phyloP scores from a whole-genome alignment of 257 asterid species.

The Cordia subcordata region DNA sequence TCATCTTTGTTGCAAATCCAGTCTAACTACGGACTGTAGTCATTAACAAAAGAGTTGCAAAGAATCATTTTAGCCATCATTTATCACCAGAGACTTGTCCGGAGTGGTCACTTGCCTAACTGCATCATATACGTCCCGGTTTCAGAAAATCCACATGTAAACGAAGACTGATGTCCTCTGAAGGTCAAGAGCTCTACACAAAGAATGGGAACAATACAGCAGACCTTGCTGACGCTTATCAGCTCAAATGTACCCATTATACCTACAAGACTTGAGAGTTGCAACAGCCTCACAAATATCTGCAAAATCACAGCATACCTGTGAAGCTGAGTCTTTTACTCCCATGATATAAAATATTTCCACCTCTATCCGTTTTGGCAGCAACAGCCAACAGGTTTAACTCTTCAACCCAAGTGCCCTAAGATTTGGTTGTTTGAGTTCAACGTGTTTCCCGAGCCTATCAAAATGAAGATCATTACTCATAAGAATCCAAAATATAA shows the following conservation, averaged over 20 bases:
- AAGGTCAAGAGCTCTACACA: neutral
- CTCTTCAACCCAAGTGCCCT: conserved; percentile 72
- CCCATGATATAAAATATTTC: neutral
- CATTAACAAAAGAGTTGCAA: no score
- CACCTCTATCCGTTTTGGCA: neutral
- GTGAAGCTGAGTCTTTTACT: no score
- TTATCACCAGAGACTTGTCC: no score
- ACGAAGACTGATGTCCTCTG: neutral
- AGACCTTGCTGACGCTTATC: no score
- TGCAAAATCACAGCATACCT: no score
- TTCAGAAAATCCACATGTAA: neutral
- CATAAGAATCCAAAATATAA: neutral
- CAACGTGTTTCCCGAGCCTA: conserved; percentile 84
- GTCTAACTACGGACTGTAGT: no score
- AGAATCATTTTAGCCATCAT: no score
- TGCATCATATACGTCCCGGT: neutral
- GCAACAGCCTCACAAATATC: no score
- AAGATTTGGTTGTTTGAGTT: conserved; percentile 48
- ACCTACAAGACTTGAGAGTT: neutral
- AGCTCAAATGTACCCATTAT: neutral
- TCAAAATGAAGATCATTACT: conserved; percentile 3
- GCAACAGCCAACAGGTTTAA: conserved; percentile 10
- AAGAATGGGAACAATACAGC: neutral
- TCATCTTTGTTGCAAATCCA: no score
- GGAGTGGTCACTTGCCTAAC: neutral